Percentiles rank a stretch among this genome's conserved stretches.
Conservation (phyloP, 306 rosid genomes). For the Gynostemma pentaphyllum region DNA sequence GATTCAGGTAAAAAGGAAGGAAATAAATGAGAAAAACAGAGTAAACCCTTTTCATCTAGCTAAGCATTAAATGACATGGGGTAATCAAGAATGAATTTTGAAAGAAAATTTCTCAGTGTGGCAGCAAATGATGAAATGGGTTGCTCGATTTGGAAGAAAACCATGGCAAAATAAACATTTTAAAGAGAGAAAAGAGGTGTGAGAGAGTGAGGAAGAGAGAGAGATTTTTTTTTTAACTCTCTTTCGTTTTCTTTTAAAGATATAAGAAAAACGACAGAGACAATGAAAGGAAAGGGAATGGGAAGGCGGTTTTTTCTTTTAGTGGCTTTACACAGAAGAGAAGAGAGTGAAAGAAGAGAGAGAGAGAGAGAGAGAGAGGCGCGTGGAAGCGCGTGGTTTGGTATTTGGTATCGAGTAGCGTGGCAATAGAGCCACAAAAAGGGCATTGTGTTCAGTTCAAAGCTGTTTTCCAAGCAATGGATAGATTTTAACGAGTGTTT, state of each 20-base stretch:
- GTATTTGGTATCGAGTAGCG: not conserved
- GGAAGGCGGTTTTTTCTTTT: constrained; percentile 8
- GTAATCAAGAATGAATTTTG: not conserved
- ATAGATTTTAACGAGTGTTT: not conserved
- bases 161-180: not conserved
- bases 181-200: not conserved
- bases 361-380: not conserved
- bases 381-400: not conserved
- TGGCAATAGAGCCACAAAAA: not conserved
- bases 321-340: constrained; percentile 5
- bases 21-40: constrained; percentile 2
- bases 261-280: constrained; percentile 7
- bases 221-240: not conserved
- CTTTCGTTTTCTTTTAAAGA: constrained; percentile 4
- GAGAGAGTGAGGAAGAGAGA: not conserved
- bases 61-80: not conserved
- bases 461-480: not conserved
- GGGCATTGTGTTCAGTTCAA: constrained; percentile 5
- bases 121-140: not conserved
- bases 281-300: not conserved
- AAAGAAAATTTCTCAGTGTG: not conserved
- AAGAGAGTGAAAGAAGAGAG: not conserved
- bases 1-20: constrained; percentile 11
- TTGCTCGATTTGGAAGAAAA: not conserved
- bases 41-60: not conserved